Evolutionary conservation across 2,329 filamentous ascomycete genomes (phyloP).

Genomic region (Hymenoscyphus scutula): DNA sequence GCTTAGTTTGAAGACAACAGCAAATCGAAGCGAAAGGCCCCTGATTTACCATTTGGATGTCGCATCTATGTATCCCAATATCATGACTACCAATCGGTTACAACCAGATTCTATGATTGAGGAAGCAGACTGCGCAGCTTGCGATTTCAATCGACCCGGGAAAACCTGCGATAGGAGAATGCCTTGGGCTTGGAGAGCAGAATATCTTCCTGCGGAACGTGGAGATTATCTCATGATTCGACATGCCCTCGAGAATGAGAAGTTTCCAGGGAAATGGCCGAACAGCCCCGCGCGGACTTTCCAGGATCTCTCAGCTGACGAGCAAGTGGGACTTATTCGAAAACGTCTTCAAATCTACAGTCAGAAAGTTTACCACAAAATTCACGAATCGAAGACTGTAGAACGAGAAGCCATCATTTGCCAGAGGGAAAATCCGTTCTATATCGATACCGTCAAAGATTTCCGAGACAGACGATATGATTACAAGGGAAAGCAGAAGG

Average conservation of each 20-base stretch:
- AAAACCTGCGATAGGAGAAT: conserved; percentile 94
- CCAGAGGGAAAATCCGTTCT: conserved; percentile 96
- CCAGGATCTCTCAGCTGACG: conserved; percentile 75
- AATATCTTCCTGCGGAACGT: conserved; percentile 91
- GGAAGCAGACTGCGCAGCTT: conserved; percentile 93
- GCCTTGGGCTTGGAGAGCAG: conserved; percentile 97
- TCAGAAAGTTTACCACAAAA: conserved; percentile 99
- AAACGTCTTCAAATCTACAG: conserved; percentile 91
- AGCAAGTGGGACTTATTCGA: conserved; percentile 75
- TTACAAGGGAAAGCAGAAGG: conserved; percentile 97
- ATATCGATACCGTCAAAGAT: conserved; percentile 91
- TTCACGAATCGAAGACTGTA: conserved; percentile 90
- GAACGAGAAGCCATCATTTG: conserved; percentile 97
- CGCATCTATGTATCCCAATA: conserved; percentile 99
- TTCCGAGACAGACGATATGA: conserved; percentile 97
- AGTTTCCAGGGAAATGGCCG: conserved; percentile 76
- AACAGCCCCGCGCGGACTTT: conserved; percentile 72
- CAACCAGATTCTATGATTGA: conserved; percentile 99
- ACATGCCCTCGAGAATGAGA: conserved; percentile 85
- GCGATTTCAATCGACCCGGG: conserved; percentile 95
- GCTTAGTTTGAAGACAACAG: conserved; percentile 71
- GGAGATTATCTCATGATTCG: conserved; percentile 99
- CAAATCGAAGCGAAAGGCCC: conserved; percentile 79
- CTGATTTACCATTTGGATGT: conserved; percentile 98
- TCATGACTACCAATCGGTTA: conserved; percentile 98